Conservation (phyloP, 2,329 filamentous ascomycete species). For the Talaromyces amestolkiae region DNA sequence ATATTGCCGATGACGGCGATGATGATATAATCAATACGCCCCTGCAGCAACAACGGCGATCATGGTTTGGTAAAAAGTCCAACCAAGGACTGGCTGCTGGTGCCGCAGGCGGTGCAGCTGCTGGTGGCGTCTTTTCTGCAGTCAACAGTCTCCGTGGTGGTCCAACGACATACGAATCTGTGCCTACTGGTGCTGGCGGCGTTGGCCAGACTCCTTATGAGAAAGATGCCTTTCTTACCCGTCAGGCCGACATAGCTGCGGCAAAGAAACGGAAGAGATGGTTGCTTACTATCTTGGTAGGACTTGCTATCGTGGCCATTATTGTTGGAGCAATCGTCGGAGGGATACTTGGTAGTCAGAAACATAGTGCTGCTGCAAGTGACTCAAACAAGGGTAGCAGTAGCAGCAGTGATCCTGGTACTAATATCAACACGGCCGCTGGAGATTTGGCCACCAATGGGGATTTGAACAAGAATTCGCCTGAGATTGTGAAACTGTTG, state of each 20-base stretch:
- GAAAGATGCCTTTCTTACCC: constrained; percentile 64
- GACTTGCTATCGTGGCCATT: constrained; percentile 59
- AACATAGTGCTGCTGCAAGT: constrained; percentile 34
- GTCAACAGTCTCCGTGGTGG: constrained; percentile 40
- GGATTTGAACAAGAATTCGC: constrained; percentile 70
- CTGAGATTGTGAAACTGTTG: constrained; percentile 76
- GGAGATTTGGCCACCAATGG: constrained; percentile 63
- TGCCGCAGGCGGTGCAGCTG: constrained; percentile 43
- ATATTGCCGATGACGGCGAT: constrained; percentile 83
- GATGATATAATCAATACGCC: constrained; percentile 66
- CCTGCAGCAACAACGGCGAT: constrained; percentile 47
- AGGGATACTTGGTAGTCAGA: constrained; percentile 61
- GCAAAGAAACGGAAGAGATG: constrained; percentile 65
- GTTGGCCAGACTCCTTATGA: constrained; percentile 42
- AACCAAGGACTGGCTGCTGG: constrained; percentile 33
- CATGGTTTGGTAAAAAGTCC: constrained; percentile 52
- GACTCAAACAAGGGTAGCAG: constrained; percentile 20
- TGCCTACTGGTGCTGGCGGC: constrained; percentile 39
- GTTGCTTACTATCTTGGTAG: constrained; percentile 55
- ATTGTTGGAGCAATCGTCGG: constrained; percentile 72
- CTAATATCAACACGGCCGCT: constrained; percentile 53
- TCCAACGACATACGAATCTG: constrained; percentile 57
- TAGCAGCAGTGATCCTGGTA: constrained; percentile 28
- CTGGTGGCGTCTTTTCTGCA: constrained; percentile 34
- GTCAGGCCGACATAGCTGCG: constrained; percentile 52